phyloP scores from a whole-genome alignment of 371 early-diverging fungal species.

The Capillidium heterosporum region DNA sequence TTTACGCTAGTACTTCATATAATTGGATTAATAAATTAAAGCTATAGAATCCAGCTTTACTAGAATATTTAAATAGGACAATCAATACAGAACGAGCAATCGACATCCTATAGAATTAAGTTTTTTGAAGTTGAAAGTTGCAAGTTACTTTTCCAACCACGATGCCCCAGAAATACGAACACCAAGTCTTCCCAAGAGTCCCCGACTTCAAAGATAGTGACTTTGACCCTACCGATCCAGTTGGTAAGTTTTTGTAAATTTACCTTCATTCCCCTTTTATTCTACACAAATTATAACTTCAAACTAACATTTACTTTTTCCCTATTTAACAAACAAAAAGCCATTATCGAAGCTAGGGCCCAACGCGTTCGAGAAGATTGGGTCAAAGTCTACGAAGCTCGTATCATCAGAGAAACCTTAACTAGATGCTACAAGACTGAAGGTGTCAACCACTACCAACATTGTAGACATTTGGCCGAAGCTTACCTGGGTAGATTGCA shows the following conservation, averaged over 20 bases:
- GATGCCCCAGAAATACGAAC: slow-evolving; percentile 3
- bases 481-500: slow-evolving; percentile 14
- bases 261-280: background rate
- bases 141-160: too few relatives aligned
- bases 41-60: too few relatives aligned
- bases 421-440: slow-evolving; percentile 60
- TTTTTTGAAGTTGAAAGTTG: too few relatives aligned
- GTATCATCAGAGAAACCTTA: slow-evolving; percentile 50
- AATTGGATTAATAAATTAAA: too few relatives aligned
- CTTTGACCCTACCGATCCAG: background rate
- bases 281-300: background rate
- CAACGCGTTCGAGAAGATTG: slow-evolving; percentile 63
- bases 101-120: too few relatives aligned
- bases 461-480: slow-evolving; percentile 34
- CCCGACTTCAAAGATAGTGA: slow-evolving; percentile 6
- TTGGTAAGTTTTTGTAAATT: background rate
- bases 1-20: too few relatives aligned
- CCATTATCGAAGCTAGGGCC: slow-evolving; percentile 49
- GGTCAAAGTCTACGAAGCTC: slow-evolving; percentile 68
- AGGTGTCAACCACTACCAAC: slow-evolving; percentile 68
- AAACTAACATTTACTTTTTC: background rate
- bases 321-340: slow-evolving; percentile 14
- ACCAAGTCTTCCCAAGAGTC: background rate
- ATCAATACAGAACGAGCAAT: too few relatives aligned
- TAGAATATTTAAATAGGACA: too few relatives aligned